Evolutionary conservation across 2,329 filamentous ascomycete species (phyloP).

Genomic region (Tolypocladium ovalisporum): DNA sequence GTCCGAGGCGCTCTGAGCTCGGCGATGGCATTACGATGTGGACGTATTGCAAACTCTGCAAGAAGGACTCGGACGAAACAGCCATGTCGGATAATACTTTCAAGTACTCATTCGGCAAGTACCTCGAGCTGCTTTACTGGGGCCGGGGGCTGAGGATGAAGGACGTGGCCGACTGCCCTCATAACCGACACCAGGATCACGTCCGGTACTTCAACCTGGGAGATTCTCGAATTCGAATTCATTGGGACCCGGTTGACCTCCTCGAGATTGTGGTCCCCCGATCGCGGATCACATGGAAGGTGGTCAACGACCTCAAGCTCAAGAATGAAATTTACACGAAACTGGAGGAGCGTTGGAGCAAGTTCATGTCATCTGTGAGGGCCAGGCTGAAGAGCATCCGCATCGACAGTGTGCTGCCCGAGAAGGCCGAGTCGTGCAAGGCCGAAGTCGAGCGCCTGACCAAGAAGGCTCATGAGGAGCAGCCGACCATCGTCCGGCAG

Average conservation of each 20-base stretch:
- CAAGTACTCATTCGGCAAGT: conserved; percentile 98
- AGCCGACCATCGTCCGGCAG: conserved; percentile 59
- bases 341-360: conserved; percentile 70
- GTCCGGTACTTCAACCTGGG: conserved; percentile 85
- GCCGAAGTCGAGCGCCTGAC: conserved; percentile 68
- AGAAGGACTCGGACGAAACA: conserved; percentile 78
- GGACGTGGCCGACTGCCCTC: conserved; percentile 62
- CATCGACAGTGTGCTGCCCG: conserved; percentile 79
- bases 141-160: conserved; percentile 69
- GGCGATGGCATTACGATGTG: conserved; percentile 78
- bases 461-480: conserved; percentile 75
- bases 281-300: conserved; percentile 90
- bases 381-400: conserved; percentile 78
- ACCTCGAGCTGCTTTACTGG: conserved; percentile 96
- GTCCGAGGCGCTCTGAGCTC: conserved; percentile 28
- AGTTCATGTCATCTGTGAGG: conserved; percentile 82
- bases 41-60: conserved; percentile 90
- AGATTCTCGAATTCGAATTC: conserved; percentile 76
- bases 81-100: conserved; percentile 90
- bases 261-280: conserved; percentile 91
- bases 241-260: conserved; percentile 86
- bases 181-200: conserved; percentile 88
- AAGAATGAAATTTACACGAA: conserved; percentile 85
- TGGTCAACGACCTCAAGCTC: conserved; percentile 81
- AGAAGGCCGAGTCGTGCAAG: conserved; percentile 74